phyloP scores from a whole-genome alignment of 2,329 filamentous ascomycete genomes.

The Chaetomiaceae sp. region DNA sequence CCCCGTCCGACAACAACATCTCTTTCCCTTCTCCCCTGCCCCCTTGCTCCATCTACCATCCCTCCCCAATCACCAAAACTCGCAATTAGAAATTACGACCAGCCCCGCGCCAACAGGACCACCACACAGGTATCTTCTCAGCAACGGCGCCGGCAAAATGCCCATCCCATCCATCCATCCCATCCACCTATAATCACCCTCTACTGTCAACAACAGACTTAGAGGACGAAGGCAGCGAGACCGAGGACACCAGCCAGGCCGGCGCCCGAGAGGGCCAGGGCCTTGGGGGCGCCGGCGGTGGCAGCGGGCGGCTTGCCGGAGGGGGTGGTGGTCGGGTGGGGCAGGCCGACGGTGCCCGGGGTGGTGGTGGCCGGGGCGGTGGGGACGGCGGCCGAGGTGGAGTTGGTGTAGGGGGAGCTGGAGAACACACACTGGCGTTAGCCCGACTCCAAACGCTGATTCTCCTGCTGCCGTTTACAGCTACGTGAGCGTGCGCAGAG shows the following conservation, averaged over 20 bases:
- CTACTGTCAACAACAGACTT: constrained; percentile 38
- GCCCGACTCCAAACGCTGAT: too few species aligned
- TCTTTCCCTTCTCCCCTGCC: constrained; percentile 2
- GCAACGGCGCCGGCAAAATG: background rate
- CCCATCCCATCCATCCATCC: background rate
- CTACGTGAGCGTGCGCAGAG: background rate
- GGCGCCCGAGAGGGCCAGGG: constrained; percentile 50
- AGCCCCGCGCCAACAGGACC: background rate
- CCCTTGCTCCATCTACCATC: too few species aligned
- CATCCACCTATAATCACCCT: too few species aligned
- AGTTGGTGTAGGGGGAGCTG: constrained; percentile 32
- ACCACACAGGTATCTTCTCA: background rate
- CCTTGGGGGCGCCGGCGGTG: constrained; percentile 52
- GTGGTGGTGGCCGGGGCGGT: constrained; percentile 29
- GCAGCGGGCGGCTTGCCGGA: constrained; percentile 5
- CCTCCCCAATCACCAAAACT: too few species aligned
- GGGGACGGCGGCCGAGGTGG: constrained; percentile 29
- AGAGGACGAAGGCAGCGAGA: constrained; percentile 53
- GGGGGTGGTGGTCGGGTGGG: constrained; percentile 20
- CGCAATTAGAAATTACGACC: background rate
- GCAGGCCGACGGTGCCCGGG: constrained; percentile 27
- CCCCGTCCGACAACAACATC: background rate
- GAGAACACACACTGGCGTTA: too few species aligned
- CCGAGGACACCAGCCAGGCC: constrained; percentile 55
- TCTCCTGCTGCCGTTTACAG: too few species aligned